Base-by-base conservation (phyloP, 148 eudicot species). In the Persicaria maculosa region DNA sequence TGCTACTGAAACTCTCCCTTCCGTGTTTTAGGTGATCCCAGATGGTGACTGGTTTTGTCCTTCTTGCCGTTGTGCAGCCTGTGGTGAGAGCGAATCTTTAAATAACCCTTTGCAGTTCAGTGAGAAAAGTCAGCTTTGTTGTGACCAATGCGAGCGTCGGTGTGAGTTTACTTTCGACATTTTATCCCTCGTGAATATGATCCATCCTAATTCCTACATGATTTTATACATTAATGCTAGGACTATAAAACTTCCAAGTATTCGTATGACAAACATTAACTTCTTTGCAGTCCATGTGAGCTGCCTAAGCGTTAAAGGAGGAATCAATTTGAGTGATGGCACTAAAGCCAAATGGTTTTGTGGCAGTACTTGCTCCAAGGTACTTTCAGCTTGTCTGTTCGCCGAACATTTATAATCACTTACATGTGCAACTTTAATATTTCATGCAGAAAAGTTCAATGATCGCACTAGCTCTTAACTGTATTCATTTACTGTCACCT, bases 41-140 rank as follows among this genome's bases (percentile, higher is more conserved):
- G 91, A 84, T 72, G 99, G 97, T 67, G 94, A 92, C 74, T 96
- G 99, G 99, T 96, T 85, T 78, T 96, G 99, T 72, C 89, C 97
- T 19, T 86, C 90, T 11, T 96, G 99, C 81, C 88, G 97, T 80
- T 96, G 99, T 80, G 85, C 82, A 77, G 79, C 85, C 77, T 96
- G 99, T 80, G 85, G 87, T 77, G 55, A 71, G 75, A 79, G 84
- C 69, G 57, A 72, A 74, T 72, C 80, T 77, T 84, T 77, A 74
- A 71, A 72, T 71, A 77, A 74, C 69, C 58, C 58, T 8, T 82
- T 79, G 68, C 76, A 72, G 16, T 57, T 68, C 43, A 59, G 52
- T 17, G 85, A 85, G 43, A 76, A 77, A 55, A 83, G 80, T 25
- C 11, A 81, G 78, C 79, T 86, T 43, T 72, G 75, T 62, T 96